Base-by-base conservation (phyloP, 352 stramenopile genomes). In the Pythium brachiatum region DNA sequence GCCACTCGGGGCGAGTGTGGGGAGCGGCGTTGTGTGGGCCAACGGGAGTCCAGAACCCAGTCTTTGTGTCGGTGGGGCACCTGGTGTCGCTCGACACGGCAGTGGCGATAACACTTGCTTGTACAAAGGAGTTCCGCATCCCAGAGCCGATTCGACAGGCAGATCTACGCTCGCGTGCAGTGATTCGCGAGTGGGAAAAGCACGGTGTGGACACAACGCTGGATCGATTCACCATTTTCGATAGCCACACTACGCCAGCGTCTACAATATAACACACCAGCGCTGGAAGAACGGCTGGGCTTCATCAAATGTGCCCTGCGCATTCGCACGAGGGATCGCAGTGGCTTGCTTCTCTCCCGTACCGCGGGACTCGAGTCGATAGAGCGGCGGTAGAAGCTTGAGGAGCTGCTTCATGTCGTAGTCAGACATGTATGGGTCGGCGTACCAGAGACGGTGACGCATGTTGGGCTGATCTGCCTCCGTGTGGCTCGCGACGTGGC, bases 61-160 rank as follows among this genome's bases (percentile, higher is more conserved):
- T 93, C 27, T 96, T 89, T 60, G 83, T 96, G n/a, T 96, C 88
- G 2, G 72, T 91, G 9, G 86, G 88, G 3, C 81, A 95, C 65
- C 54, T 70, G 53, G 18, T 95, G 9, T 92, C 79, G 7, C 73
- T 96, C 2, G 65, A 76, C 32, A 81, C 81, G 38, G 82, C 81
- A 25, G 54, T 96, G 18, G 68, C 46, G 8, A 78, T 96, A 25
- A 73, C 76, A 13, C 38, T 74, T 29, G 73, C 70, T 7, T 95
- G 84, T 52, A 88, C 77, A 8, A 62, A 58, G 13, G 27, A 57
- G 53, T 93, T 82, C 47, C 85, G 88, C 36, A 68, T 95, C 8
- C 88, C 88, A 0, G 88, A 96, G 66, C 88, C 88, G 18, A 94
- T 95, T 62, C 83, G 88, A 0, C 86, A 95, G 47, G 88, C 88